Base-by-base conservation (phyloP, 148 eudicot species). In the Spergularia bocconei region DNA sequence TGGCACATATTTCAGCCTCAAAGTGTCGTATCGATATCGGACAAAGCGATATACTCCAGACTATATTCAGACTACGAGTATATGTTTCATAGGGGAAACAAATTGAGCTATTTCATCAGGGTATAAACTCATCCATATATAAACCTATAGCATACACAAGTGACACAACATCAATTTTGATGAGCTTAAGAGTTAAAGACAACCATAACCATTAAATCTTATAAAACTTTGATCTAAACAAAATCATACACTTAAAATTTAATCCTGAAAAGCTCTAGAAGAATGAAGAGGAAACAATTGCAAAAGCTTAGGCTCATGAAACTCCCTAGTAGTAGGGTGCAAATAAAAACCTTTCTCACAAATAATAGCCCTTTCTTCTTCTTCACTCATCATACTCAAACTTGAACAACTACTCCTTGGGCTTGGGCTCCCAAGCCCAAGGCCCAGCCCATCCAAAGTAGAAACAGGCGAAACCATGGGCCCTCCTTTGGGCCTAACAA, bases 241-340 rank as follows among this genome's bases (percentile, higher is more conserved):
- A 52, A 74, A 38, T 52, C n/a, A 74, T 60, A 53, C 16, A 52
- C 8, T 5, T 29, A 7, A 21, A 38, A 57, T 17, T 58, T 23
- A 79, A 74, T 25, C 21, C 47, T 55, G 47, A 19, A 8, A 63
- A 54, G 70, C 58, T 55, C 66, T 64, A 44, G 79, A 76, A 38
- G 83, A 80, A 75, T 75, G 83, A 70, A 75, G 76, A 50, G 83
- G 83, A n/a, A 80, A 80, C 72, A 80, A 75, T 64, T 76, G 83
- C 72, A 80, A 80, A 19, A 80, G 83, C 68, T 65, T 60, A 56
- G 83, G 81, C 67, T 78, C 72, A 78, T 68, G 38, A 52, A 11
- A 55, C 64, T 71, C 59, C 13, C 61, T 70, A 39, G 13, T 6
- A 63, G 11, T 7, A 21, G 69, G 69, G 15, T 79, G 78, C 70